Percentiles rank a stretch among this genome's conserved stretches.
These are phyloP conservation scores for Bryum argenteum DNA, from an alignment of 225 moss, liverwort and hornwort species.

Conservation along the genomic window DNA sequence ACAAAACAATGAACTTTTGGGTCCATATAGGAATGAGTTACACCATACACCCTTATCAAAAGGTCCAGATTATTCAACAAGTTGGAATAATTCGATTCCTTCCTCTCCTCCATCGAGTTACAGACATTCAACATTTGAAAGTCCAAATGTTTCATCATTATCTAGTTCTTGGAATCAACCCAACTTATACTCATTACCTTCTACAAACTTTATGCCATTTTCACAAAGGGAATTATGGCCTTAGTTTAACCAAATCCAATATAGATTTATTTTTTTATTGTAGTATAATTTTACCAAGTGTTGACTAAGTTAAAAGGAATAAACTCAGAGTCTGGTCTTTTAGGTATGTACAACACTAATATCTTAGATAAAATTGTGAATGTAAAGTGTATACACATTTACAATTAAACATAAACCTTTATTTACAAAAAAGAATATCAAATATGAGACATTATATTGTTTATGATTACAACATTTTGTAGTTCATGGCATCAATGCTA, in stretches of 20 bases:
- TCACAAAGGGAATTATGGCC: slow-evolving; percentile 17
- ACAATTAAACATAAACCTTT: too few species aligned
- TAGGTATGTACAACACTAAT: too few species aligned
- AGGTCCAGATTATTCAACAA: slow-evolving; percentile 19
- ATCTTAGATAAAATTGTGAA: too few species aligned
- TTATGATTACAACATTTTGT: too few species aligned
- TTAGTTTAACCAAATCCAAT: not conserved
- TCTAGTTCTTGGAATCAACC: slow-evolving; percentile 30
- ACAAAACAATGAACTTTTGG: not conserved
- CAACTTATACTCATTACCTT: slow-evolving; percentile 30
- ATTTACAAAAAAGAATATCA: too few species aligned
- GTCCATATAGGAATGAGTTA: slow-evolving; percentile 25
- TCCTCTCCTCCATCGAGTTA: slow-evolving; percentile 20
- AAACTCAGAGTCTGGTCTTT: too few species aligned
- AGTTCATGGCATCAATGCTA: too few species aligned
- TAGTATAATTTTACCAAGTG: too few species aligned
- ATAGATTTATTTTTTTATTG: too few species aligned
- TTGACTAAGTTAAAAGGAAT: too few species aligned
- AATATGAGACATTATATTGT: too few species aligned
- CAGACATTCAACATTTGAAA: slow-evolving; percentile 38
- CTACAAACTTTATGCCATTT: slow-evolving; percentile 23
- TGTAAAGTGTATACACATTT: too few species aligned
- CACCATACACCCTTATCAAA: not conserved
- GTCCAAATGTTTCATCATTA: slow-evolving; percentile 20
- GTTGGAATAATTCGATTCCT: slow-evolving; percentile 10